Base-by-base conservation (phyloP, 192 early-diverging fungal genomes). In the Podila horticola region DNA sequence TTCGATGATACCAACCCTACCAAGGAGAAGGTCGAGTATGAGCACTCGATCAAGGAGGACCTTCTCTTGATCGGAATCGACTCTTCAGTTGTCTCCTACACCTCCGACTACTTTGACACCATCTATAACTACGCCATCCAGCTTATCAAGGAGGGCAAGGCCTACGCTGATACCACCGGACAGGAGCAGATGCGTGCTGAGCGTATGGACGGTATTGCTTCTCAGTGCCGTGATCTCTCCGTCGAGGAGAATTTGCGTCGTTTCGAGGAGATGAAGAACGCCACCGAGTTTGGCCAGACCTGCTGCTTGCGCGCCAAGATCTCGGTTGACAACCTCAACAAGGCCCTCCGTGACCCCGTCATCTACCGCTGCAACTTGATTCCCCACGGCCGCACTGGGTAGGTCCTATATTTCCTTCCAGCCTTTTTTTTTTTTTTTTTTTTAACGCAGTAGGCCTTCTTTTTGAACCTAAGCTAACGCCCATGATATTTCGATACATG, bases 1-100 rank as follows among this genome's bases (percentile, higher is more conserved):
- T 99, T 99, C 66, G 98, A 99, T 83, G 97, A 99, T 84, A 98
- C 98, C 38, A 99, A 99, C 82, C 98, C 98, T 15, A 86, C 76
- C 59, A 99, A 99, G 86, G 98, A 99, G 86, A 96, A 95, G 90
- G 87, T 75, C 59, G 98, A 99, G 88, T 99, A 96, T 66, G 96
- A 99, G 87, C 92, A 97, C 58, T 84, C 92, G 22, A 99, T 99
- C 81, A 93, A 92, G 74, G 96, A 97, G 89, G 98, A 99, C 79
- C 83, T 99, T 75, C 52, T 81, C n/a, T 84, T 96, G 55, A 87
- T 99, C 34, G 97, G 94, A 29, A 94, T 99, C 76, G 82, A 88
- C 58, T 88, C 91, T 12, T 93, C 96, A 38, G 59, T 81, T 45
- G 85, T 93, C 38, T 87, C 96, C 33, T 95, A 99, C 81, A 97